Evolutionary conservation across 306 rosid genomes (phyloP), one percentile per base, ranked within the genome.

Genomic region (Cicer arietinum): DNA sequence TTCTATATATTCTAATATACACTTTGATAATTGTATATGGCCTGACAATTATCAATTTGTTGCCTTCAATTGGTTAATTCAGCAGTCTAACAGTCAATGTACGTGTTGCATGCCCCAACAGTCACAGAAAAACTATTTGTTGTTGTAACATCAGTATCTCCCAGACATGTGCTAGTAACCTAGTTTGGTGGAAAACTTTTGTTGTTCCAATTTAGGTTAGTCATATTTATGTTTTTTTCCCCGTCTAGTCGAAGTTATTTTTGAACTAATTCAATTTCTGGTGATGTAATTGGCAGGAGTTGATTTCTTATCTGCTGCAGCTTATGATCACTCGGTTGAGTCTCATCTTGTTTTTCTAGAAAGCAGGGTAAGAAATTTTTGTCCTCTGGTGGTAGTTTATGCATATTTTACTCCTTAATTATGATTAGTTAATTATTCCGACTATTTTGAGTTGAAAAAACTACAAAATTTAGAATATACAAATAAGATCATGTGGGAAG

Each of bases 301-400:
- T 81, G 88, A 85, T 75, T 85, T 81, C 79, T 71, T 81, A 61
- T 85, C 88, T 41, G 88, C 16, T 59, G 88, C 88, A 51, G 69
- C 85, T 60, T 85, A 85, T 53, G 88, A 70, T 71, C 84, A 85
- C 50, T 81, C 80, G 1, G 35, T 60, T 71, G 71, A 13, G 48
- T 85, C 88, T 45, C 85, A 85, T 65, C 81, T 16, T 52, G 79
- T 67, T 78, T 81, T 85, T 52, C 77, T 85, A 25, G 67, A 78
- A 75, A 54, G 84, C 67, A 75, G 84, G 82, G 85, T 85, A 85
- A 81, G 84, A 75, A 81, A 22, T 9, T 78, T 69, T 8, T 82
- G 52, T 65, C 71, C 44, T 69, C 63, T 57, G 69, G 14, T 67
- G 13, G 6, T 51, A 66, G 51, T 71, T 45, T 13, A 44, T 84